phyloP scores from a whole-genome alignment of 352 stramenopile species.

The Phytopythium kandeliae region DNA sequence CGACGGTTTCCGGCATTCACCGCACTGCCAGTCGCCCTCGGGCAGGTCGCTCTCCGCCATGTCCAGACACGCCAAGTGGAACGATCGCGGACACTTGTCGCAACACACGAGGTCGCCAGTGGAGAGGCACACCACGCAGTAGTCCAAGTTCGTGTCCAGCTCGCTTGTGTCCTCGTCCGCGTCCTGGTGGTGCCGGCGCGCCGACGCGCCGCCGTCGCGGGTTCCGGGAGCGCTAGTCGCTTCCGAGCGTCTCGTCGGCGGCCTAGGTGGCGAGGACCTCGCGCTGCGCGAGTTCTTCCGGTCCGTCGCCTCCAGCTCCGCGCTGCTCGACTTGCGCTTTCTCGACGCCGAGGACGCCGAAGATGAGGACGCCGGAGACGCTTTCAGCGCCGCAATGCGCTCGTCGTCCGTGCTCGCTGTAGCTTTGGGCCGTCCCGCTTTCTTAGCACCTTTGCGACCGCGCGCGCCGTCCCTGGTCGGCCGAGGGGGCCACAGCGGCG shows the following conservation, averaged over 20 bases:
- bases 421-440: neutral
- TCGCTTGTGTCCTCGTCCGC: conserved; percentile 17
- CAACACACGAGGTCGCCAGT: conserved; percentile 88
- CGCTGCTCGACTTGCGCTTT: conserved; percentile 3
- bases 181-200: conserved; percentile 4
- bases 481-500: conserved; percentile 1
- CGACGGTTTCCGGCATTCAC: conserved; percentile 67
- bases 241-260: neutral
- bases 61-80: conserved; percentile 83
- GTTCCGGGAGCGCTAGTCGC: neutral
- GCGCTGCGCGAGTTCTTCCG: neutral
- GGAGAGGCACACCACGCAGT: conserved; percentile 76
- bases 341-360: conserved; percentile 1
- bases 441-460: neutral
- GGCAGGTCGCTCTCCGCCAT: conserved; percentile 69
- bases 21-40: conserved; percentile 79
- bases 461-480: conserved; percentile 3
- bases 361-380: neutral
- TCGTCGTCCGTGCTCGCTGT: neutral
- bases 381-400: neutral
- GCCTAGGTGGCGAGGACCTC: neutral
- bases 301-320: neutral
- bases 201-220: neutral
- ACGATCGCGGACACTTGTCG: conserved; percentile 88
- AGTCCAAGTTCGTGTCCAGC: conserved; percentile 78